A percentile compares a stretch with the other conserved stretches of the same genome.
Evolutionary conservation across 768 basidiomycete species (phyloP).

Genomic region (Termitomyces sp.): DNA sequence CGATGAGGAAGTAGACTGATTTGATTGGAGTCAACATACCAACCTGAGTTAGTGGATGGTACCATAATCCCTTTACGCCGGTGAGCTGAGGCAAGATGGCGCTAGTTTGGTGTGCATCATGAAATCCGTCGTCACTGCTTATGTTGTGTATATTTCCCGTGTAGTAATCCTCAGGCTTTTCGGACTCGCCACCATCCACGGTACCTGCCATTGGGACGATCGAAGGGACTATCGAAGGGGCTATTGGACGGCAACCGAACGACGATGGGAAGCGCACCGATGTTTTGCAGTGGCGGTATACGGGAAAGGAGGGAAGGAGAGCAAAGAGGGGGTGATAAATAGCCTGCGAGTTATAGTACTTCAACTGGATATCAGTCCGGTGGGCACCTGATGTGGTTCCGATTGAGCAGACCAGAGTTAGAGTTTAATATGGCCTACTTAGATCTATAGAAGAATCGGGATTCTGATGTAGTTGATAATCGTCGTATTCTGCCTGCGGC

Average conservation of each 20-base stretch:
- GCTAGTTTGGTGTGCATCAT: constrained; percentile 3
- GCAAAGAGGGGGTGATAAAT: neutral
- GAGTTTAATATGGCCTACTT: constrained; percentile 11
- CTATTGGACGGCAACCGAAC: neutral
- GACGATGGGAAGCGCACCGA: neutral
- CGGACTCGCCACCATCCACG: constrained; percentile 6
- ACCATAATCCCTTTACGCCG: constrained; percentile 48
- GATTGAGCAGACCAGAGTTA: constrained; percentile 12
- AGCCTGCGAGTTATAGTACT: constrained; percentile 13
- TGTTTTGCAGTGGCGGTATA: neutral
- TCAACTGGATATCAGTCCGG: constrained; percentile 11
- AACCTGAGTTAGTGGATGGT: constrained; percentile 50
- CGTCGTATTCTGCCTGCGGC: neutral
- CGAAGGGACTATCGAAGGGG: neutral
- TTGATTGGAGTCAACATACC: constrained; percentile 1
- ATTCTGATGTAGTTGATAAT: constrained; percentile 8
- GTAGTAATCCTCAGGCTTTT: constrained; percentile 20
- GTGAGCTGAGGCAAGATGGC: constrained; percentile 22
- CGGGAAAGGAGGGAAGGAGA: neutral
- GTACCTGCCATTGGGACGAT: constrained; percentile 5
- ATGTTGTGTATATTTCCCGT: constrained; percentile 10
- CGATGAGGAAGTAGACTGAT: neutral
- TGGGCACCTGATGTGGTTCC: constrained; percentile 12
- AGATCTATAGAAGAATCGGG: constrained; percentile 1
- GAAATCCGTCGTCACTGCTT: constrained; percentile 21